Evolutionary conservation across 345 rosid species (phyloP).

Genomic region (Pseudoturritis turrita): DNA sequence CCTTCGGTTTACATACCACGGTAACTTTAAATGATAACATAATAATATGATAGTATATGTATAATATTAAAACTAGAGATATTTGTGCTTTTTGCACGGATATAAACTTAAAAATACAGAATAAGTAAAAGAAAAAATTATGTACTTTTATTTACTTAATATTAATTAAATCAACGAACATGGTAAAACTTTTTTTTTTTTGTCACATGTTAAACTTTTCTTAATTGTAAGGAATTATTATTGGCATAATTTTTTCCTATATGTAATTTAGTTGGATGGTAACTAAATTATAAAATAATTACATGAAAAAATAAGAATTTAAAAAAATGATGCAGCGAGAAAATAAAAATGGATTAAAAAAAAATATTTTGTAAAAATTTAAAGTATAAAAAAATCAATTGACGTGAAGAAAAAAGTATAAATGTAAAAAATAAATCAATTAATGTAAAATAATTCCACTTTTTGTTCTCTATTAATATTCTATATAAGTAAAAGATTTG

Average conservation of each 20-base stretch:
- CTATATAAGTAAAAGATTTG: too few species aligned
- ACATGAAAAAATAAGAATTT: neutral
- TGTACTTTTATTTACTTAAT: neutral
- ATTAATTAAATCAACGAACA: neutral
- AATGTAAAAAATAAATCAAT: too few species aligned
- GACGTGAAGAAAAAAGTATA: too few species aligned
- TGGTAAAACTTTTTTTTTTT: too few species aligned
- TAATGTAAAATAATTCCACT: too few species aligned
- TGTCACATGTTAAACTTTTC: too few species aligned
- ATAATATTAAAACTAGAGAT: neutral
- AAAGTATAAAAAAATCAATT: too few species aligned
- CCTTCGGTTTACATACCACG: neutral
- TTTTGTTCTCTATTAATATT: too few species aligned
- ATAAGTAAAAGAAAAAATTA: neutral
- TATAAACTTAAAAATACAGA: neutral
- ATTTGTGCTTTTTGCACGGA: neutral
- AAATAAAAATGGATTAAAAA: too few species aligned
- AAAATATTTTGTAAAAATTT: too few species aligned
- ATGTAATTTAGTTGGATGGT: neutral
- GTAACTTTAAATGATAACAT: slow-evolving; percentile 1
- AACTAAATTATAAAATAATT: neutral
- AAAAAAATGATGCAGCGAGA: too few species aligned
- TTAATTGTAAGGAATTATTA: too few species aligned
- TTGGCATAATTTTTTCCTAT: neutral
- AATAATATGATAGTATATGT: neutral